phyloP scores from a whole-genome alignment of 1,139 yeast species.

The Protomyces lactucae-debilis region DNA sequence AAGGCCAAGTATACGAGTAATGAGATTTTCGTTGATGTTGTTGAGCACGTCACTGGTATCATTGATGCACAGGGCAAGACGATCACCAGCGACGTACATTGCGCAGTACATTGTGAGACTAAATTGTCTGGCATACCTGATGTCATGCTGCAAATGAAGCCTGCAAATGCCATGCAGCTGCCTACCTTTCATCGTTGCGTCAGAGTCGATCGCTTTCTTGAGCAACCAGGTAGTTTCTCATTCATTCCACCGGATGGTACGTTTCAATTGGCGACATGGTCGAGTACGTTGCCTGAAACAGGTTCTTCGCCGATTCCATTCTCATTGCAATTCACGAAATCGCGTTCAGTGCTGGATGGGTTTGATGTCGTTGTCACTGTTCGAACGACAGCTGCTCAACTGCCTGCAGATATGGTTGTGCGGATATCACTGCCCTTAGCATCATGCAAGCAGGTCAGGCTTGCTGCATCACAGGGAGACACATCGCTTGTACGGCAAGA shows the following conservation, averaged over 20 bases:
- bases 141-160: slow-evolving; percentile 57
- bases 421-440: slow-evolving; percentile 4
- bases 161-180: slow-evolving; percentile 38
- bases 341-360: background rate
- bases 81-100: background rate
- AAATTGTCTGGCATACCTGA: slow-evolving; percentile 60
- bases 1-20: slow-evolving; percentile 64
- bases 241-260: slow-evolving; percentile 90
- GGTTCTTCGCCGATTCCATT: slow-evolving; percentile 16
- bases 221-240: slow-evolving; percentile 44
- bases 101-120: slow-evolving; percentile 9
- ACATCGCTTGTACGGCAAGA: background rate
- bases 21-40: slow-evolving; percentile 75
- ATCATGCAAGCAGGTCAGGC: slow-evolving; percentile 1
- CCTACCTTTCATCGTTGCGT: slow-evolving; percentile 57
- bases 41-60: slow-evolving; percentile 43
- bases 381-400: background rate
- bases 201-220: slow-evolving; percentile 37
- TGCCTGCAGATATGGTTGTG: background rate
- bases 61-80: slow-evolving; percentile 10
- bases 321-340: slow-evolving; percentile 5
- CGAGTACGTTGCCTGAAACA: background rate
- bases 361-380: slow-evolving; percentile 6
- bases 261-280: slow-evolving; percentile 49
- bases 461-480: slow-evolving; percentile 1